Base-by-base conservation (phyloP, 1,284 basidiomycete genomes). In the Sporisorium scitamineum region DNA sequence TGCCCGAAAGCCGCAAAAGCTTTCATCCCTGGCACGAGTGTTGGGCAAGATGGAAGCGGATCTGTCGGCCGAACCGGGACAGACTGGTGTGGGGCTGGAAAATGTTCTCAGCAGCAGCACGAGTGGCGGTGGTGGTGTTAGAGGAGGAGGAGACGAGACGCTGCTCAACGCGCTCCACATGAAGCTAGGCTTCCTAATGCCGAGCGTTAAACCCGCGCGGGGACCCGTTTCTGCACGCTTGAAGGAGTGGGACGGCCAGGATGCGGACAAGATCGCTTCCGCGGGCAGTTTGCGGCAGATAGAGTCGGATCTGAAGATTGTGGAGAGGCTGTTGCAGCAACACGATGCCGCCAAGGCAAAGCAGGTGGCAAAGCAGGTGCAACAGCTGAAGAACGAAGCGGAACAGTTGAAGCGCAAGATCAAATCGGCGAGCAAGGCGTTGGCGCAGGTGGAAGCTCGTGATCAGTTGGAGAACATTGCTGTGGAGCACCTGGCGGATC, bases 211-310 rank as follows among this genome's bases (percentile, higher is more conserved):
- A 39, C 78, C 75, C 1, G 48, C 50, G 22, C 67, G 75, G 20
- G 78, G 78, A 18, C 78, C 78, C 9, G 22, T 64, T 0, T 52
- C 56, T 7, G 45, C 45, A 3, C 53, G 48, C 22, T 27, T 53
- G 31, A 54, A 48, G 24, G 26, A 53, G 18, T 79, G 78, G 78
- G 70, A 79, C 51, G 78, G 63, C 5, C 78, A 79, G 54, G 61
- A 71, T 31, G 62, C 70, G 1, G 52, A 63, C 20, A 73, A 65
- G 61, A 22, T 65, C 13, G 59, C 37, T 2, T 66, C 62, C 9
- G 56, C 56, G n/a, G 71, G 71, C 3, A 24, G 7, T 6, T 24
- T 74, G 32, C 26, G 50, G 5, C 66, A 65, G 55, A 65, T 70
- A 62, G 45, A 74, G 34, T 48, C 32, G 24, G 71, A 74, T 51